Evolutionary conservation across 768 basidiomycete species (phyloP), one percentile per base, ranked within the genome.

Genomic region (Galerina marginata): DNA sequence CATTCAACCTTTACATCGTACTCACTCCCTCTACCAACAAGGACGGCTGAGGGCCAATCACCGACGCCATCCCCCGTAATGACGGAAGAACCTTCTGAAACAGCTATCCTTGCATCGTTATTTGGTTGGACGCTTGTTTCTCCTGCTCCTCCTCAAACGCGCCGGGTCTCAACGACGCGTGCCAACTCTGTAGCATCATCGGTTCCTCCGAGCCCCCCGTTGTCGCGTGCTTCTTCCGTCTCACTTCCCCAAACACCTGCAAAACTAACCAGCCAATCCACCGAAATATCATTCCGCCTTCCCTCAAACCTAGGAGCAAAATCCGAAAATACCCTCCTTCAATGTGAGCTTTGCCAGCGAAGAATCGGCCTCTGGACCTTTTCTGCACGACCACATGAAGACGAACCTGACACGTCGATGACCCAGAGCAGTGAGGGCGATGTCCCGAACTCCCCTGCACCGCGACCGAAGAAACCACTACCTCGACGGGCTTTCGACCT

Each of bases 301-400:
- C 75, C 78, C 14, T 64, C 71, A 1, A 69, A 60, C 23, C 42
- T 73, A 10, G 44, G 55, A 14, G 57, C 56, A 6, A 81, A 77
- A 54, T 75, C 77, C 11, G 86, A 86, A 33, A 78, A 83, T 26
- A 73, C 84, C 0, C 76, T 90, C 9, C 72, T 93, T 1, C 82
- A 86, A 60, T 93, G 92, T 62, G 62, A 75, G 9, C 77, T 93
- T 15, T 93, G 91, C 68, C 90, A 90, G 66, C 82, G 92, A n/a
- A 83, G 91, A 16, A 80, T 93, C 44, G 92, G 92, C 3, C 75
- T 93, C 39, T 93, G 92, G 92, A 84, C 86, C 1, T 93, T 92
- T 68, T 72, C 77, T 1, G 75, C 72, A n/a, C 71, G 67, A 5
- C 51, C 67, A 37, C 33, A 67, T 45, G 43, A 59, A 61, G 20